phyloP scores from a whole-genome alignment of 805 yeast genomes.

The Wickerhamiella dianesei region DNA sequence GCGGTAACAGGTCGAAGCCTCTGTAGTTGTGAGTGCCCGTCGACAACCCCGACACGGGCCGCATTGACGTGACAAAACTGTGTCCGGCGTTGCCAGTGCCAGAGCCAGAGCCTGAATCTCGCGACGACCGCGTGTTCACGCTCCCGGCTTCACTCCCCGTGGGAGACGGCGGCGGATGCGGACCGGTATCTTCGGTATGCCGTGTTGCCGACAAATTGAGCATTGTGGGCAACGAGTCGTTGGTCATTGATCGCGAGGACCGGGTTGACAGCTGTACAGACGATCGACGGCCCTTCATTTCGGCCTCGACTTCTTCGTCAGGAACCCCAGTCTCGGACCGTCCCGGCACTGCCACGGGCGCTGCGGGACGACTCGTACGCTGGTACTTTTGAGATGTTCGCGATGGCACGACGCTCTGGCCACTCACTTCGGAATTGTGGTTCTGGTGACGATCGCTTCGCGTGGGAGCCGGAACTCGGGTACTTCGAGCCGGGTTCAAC shows the following conservation, averaged over 20 bases:
- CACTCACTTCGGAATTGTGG: neutral
- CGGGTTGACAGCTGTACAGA: neutral
- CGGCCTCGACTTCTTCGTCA: neutral
- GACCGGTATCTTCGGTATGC: neutral
- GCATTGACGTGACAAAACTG: neutral
- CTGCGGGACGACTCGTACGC: neutral
- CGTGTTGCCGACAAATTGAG: neutral
- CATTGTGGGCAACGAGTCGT: neutral
- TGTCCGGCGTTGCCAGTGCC: too few relatives aligned
- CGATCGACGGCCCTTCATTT: neutral
- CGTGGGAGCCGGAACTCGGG: neutral
- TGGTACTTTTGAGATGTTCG: neutral
- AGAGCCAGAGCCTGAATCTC: neutral
- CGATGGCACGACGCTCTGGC: neutral
- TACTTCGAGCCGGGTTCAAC: too few relatives aligned
- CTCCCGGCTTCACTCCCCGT: neutral
- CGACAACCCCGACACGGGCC: neutral
- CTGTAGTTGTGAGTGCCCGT: neutral
- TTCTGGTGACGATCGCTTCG: neutral
- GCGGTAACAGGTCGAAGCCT: neutral
- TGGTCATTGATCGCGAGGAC: neutral
- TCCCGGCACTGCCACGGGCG: too few relatives aligned
- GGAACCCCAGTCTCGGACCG: too few relatives aligned
- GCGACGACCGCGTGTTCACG: neutral
- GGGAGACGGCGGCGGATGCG: neutral